Conservation (phyloP, 108 stramenopile genomes). For the Cyclotella atomus region DNA sequence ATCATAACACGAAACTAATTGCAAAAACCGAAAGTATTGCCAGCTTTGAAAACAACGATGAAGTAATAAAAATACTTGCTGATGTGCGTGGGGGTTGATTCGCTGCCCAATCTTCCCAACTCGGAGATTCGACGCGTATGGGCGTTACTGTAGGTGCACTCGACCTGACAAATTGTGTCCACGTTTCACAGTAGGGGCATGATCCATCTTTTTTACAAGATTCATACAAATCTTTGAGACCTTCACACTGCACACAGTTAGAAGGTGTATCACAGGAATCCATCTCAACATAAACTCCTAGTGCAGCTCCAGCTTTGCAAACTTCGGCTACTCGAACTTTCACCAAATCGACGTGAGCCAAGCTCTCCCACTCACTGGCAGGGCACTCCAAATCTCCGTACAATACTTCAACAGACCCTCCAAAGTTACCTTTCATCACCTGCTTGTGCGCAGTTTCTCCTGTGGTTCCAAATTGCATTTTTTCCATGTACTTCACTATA, state of each 20-base stretch:
- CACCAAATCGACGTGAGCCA: constrained; percentile 35
- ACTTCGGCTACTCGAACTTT: constrained; percentile 26
- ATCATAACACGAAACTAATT: neutral
- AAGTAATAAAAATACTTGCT: neutral
- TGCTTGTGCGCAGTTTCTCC: constrained; percentile 50
- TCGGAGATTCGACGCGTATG: constrained; percentile 33
- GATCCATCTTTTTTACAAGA: constrained; percentile 34
- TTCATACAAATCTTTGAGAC: constrained; percentile 42
- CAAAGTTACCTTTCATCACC: constrained; percentile 44
- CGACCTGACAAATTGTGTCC: constrained; percentile 33
- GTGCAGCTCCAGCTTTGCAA: constrained; percentile 37
- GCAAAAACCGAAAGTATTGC: neutral
- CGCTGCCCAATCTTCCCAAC: constrained; percentile 18
- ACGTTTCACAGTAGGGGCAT: constrained; percentile 35
- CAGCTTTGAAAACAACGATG: neutral
- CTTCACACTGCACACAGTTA: constrained; percentile 41
- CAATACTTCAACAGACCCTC: constrained; percentile 39
- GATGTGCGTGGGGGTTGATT: constrained; percentile 3
- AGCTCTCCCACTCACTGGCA: constrained; percentile 31
- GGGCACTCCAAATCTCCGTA: constrained; percentile 50
- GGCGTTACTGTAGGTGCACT: constrained; percentile 44
- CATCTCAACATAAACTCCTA: constrained; percentile 44
- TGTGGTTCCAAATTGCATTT: constrained; percentile 36
- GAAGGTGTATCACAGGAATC: constrained; percentile 31
- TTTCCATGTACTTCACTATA: constrained; percentile 52